Evolutionary conservation across 179 eudicot species (phyloP).

Genomic region (Vitellaria paradoxa): DNA sequence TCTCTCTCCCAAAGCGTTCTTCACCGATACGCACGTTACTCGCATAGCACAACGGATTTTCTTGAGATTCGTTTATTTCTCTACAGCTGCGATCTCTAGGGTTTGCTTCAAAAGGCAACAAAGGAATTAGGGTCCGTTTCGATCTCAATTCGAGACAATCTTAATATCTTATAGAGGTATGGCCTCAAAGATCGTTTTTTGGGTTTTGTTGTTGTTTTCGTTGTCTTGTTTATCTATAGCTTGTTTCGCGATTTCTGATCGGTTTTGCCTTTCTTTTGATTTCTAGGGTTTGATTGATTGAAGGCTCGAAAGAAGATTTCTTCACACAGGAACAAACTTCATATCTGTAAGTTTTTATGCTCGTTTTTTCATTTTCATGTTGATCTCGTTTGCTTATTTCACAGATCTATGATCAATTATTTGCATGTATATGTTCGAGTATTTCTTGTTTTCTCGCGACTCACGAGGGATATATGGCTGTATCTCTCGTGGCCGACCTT

Average conservation of each 20-base stretch:
- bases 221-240: no score
- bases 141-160: neutral
- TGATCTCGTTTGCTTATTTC: no score
- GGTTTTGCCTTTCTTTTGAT: no score
- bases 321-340: no score
- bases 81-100: neutral
- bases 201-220: neutral
- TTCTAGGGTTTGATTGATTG: no score
- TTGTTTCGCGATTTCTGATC: no score
- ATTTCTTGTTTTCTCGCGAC: neutral
- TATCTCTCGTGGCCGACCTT: no score
- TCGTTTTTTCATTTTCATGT: no score
- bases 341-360: no score
- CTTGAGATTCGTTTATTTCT: neutral
- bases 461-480: neutral
- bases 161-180: no score
- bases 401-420: no score
- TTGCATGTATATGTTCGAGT: neutral
- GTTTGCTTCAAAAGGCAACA: neutral
- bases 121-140: neutral
- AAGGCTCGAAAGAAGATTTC: no score
- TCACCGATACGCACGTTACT: neutral
- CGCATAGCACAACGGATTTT: neutral
- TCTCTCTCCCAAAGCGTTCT: neutral
- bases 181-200: neutral